A percentile compares a stretch with the other conserved stretches of the same genome.
These are phyloP conservation scores for Russula olivacea DNA, from an alignment of 768 basidiomycete genomes.

Conservation along the genomic window DNA sequence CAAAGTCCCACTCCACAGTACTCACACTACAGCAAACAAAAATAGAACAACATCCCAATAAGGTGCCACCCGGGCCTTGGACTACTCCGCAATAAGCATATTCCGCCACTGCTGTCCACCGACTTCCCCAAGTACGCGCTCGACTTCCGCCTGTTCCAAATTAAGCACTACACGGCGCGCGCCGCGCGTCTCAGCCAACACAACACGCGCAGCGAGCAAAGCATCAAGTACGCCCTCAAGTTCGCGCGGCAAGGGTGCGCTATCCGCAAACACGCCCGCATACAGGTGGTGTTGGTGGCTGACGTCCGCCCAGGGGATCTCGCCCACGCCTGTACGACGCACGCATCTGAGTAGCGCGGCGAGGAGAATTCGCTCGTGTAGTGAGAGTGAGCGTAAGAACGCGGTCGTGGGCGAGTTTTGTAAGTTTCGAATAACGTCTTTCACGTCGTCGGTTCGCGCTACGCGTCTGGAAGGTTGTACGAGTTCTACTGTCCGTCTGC, in stretches of 20 bases:
- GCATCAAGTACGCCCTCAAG: constrained; percentile 67
- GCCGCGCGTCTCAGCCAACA: constrained; percentile 61
- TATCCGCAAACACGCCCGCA: constrained; percentile 53
- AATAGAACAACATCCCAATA: too few species aligned
- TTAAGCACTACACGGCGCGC: constrained; percentile 77
- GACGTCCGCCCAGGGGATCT: constrained; percentile 82
- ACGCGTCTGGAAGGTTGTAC: constrained; percentile 46
- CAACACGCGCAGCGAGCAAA: constrained; percentile 67
- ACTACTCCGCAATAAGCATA: constrained; percentile 31
- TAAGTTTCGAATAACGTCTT: constrained; percentile 74
- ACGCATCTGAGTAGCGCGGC: constrained; percentile 78
- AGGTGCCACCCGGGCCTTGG: too few species aligned
- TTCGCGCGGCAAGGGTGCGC: constrained; percentile 57
- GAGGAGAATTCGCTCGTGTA: constrained; percentile 86
- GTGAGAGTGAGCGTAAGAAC: constrained; percentile 73
- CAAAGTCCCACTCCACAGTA: too few species aligned
- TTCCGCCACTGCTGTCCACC: constrained; percentile 68
- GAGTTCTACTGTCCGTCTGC: constrained; percentile 78
- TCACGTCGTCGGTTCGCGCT: constrained; percentile 67
- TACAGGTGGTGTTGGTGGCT: constrained; percentile 72
- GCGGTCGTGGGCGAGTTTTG: constrained; percentile 87
- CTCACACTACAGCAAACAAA: too few species aligned
- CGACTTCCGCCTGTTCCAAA: constrained; percentile 77
- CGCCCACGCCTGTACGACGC: constrained; percentile 77
- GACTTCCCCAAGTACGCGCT: constrained; percentile 76